These are phyloP conservation scores for Taiozyma sp. DNA, from an alignment of 1,139 yeast genomes.

Conservation along the genomic window DNA sequence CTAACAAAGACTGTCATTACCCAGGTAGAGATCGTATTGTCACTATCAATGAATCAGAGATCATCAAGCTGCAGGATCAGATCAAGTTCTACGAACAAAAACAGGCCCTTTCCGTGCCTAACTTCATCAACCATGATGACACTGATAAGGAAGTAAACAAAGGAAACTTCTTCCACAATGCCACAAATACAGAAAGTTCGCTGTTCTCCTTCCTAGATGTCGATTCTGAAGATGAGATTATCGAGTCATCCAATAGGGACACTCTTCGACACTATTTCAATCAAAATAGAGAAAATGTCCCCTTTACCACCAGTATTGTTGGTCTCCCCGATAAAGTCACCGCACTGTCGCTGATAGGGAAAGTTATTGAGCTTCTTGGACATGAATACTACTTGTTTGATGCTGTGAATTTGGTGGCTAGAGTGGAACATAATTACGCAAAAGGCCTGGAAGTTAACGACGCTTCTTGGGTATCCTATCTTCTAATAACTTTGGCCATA, in stretches of 20 bases:
- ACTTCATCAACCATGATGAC: background rate
- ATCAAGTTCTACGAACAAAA: slow-evolving; percentile 34
- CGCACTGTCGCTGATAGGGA: slow-evolving; percentile 29
- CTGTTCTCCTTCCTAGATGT: slow-evolving; percentile 25
- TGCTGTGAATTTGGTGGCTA: slow-evolving; percentile 19
- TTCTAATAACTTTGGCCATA: slow-evolving; percentile 28
- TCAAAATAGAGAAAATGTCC: background rate
- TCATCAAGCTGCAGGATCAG: slow-evolving; percentile 38
- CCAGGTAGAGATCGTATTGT: slow-evolving; percentile 48
- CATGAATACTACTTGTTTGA: slow-evolving; percentile 40
- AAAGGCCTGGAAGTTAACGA: slow-evolving; percentile 24
- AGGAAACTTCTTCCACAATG: slow-evolving; percentile 24
- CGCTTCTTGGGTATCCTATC: slow-evolving; percentile 22
- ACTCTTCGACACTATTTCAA: slow-evolving; percentile 6
- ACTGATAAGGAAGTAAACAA: slow-evolving; percentile 10
- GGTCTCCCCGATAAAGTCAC: slow-evolving; percentile 31
- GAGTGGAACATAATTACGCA: slow-evolving; percentile 29
- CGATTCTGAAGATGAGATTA: slow-evolving; percentile 15
- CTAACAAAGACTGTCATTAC: slow-evolving; percentile 38
- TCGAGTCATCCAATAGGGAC: slow-evolving; percentile 6
- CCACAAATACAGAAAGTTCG: slow-evolving; percentile 29
- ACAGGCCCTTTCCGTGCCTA: background rate
- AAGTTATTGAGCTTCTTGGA: slow-evolving; percentile 33
- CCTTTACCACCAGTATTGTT: slow-evolving; percentile 5
- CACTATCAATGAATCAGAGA: slow-evolving; percentile 47